These are phyloP conservation scores for Phoma herbarum DNA, from an alignment of 2,329 filamentous ascomycete species.

Conservation along the genomic window DNA sequence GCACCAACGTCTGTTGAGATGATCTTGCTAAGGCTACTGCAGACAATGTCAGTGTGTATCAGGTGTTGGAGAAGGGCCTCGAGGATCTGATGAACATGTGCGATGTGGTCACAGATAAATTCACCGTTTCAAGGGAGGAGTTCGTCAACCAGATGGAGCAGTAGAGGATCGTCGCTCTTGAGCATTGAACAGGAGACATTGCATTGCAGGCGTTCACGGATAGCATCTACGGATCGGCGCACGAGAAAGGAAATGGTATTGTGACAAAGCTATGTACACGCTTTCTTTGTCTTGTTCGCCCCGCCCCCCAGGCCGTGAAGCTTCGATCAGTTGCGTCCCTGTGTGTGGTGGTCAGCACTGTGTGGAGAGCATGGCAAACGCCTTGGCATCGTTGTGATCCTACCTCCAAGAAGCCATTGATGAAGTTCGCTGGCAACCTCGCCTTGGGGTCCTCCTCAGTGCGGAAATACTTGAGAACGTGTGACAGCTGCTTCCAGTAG, in stretches of 20 bases:
- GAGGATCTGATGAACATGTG: constrained; percentile 89
- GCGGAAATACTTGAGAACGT: constrained; percentile 97
- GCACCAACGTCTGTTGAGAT: not conserved
- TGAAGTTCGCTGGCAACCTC: constrained; percentile 86
- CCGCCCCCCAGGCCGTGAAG: constrained; percentile 12
- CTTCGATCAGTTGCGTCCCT: constrained; percentile 51
- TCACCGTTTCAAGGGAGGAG: constrained; percentile 71
- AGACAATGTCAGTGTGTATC: constrained; percentile 82
- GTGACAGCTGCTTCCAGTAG: constrained; percentile 97
- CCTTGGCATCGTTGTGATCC: constrained; percentile 36
- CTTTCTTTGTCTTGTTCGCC: constrained; percentile 29
- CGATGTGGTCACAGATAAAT: constrained; percentile 93
- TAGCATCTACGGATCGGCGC: constrained; percentile 35
- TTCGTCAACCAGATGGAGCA: constrained; percentile 58
- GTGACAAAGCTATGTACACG: constrained; percentile 46
- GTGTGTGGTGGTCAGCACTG: constrained; percentile 19
- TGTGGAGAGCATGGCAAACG: not conserved
- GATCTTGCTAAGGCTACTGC: constrained; percentile 14
- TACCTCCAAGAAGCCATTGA: constrained; percentile 94
- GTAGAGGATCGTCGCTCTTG: constrained; percentile 8
- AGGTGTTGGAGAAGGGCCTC: constrained; percentile 89
- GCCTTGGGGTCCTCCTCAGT: constrained; percentile 80
- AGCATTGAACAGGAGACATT: constrained; percentile 11
- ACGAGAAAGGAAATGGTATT: constrained; percentile 50
- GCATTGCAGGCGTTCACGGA: constrained; percentile 47